phyloP scores from a whole-genome alignment of 176 grass and related monocot species.

The Aegilops speltoides region DNA sequence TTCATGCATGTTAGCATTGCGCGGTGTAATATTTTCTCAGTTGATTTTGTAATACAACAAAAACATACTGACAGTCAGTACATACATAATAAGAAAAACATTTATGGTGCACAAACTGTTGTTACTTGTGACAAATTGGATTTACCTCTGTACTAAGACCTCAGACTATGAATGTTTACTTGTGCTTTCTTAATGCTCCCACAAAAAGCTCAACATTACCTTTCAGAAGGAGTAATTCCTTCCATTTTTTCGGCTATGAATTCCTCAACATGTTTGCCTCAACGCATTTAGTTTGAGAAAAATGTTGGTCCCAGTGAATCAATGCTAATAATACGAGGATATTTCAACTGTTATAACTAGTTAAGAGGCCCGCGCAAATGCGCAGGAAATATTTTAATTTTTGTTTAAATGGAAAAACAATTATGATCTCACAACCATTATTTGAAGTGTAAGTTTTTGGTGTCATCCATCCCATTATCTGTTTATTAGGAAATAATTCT shows the following conservation, averaged over 20 bases:
- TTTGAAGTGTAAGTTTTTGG: no score
- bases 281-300: slow-evolving; percentile 7
- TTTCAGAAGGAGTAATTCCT: not conserved
- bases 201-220: not conserved
- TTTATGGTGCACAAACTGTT: not conserved
- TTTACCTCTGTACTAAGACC: not conserved
- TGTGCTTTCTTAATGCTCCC: not conserved
- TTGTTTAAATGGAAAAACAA: no score
- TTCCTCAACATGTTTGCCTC: not conserved
- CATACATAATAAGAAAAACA: not conserved
- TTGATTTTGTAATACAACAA: not conserved
- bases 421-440: no score
- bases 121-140: not conserved
- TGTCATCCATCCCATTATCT: no score
- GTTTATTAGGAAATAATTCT: no score
- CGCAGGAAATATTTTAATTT: no score
- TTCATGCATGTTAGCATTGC: not conserved
- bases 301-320: not conserved
- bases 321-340: not conserved
- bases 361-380: no score
- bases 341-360: not conserved
- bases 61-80: not conserved
- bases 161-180: not conserved
- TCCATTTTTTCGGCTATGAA: no score
- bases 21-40: not conserved